A percentile compares a stretch with the other conserved stretches of the same genome.
Evolutionary conservation across 2,329 filamentous ascomycete species (phyloP).

Genomic region (Monosporascus sp.): DNA sequence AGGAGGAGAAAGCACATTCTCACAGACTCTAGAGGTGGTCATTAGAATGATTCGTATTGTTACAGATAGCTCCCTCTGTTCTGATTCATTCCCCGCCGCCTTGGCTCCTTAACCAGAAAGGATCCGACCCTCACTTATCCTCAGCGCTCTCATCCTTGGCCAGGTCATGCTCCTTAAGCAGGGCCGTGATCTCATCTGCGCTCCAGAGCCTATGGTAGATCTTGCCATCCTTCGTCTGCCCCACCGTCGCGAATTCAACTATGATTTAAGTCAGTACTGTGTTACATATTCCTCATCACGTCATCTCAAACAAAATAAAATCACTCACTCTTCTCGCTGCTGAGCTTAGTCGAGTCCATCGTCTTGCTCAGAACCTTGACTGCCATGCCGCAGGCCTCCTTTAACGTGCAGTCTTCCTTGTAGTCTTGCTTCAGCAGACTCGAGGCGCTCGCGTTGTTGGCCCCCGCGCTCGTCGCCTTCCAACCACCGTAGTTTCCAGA

Average conservation of each 20-base stretch:
- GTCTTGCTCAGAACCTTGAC: conserved; percentile 99
- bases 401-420: conserved; percentile 93
- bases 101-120: conserved; percentile 2
- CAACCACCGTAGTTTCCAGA: conserved; percentile 98
- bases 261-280: conserved; percentile 17
- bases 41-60: conserved; percentile 10
- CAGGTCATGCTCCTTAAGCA: conserved; percentile 92
- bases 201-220: conserved; percentile 98
- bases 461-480: conserved; percentile 97
- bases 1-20: too few relatives aligned
- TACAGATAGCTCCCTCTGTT: conserved; percentile 14
- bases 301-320: not conserved
- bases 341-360: conserved; percentile 98
- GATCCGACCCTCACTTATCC: conserved; percentile 44
- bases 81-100: conserved; percentile 5
- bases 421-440: conserved; percentile 98
- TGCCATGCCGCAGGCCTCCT: conserved; percentile 94
- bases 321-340: conserved; percentile 92
- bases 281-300: conserved; percentile 6
- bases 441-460: conserved; percentile 96
- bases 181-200: conserved; percentile 88
- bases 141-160: conserved; percentile 77
- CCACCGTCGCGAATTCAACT: conserved; percentile 99
- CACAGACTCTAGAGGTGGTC: too few relatives aligned
- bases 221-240: conserved; percentile 89